Percentiles rank a stretch among this genome's conserved stretches.
phyloP scores from a whole-genome alignment of 495 filamentous ascomycete species.

The Aspergillus wentii region DNA sequence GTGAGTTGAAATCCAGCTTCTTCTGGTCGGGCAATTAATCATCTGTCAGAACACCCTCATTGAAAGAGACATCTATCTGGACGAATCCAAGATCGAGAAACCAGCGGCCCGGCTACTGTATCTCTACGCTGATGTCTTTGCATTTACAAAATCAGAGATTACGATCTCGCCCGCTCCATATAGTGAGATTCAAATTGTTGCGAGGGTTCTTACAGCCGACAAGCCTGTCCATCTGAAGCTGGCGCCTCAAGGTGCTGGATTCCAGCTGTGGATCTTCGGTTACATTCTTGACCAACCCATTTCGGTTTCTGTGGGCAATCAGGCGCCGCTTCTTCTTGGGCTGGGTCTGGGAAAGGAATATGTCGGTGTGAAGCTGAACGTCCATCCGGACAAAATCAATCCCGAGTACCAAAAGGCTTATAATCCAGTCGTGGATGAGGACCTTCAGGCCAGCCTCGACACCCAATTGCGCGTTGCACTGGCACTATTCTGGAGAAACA shows the following conservation, averaged over 20 bases:
- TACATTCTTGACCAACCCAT: constrained; percentile 2
- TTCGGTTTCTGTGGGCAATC: not conserved
- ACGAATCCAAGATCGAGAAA: not conserved
- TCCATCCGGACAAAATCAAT: not conserved
- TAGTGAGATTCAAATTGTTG: not conserved
- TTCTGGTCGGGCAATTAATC: no score
- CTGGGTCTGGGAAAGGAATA: no score
- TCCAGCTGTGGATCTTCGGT: constrained; percentile 1
- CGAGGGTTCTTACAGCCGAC: not conserved
- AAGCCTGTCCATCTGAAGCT: not conserved
- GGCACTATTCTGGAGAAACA: not conserved
- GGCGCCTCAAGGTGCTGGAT: not conserved
- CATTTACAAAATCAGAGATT: not conserved
- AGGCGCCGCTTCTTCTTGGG: no score
- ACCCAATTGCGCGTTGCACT: not conserved
- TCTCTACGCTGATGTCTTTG: constrained; percentile 1
- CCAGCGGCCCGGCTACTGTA: not conserved
- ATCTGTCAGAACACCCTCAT: not conserved
- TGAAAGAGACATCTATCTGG: not conserved
- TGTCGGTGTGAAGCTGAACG: no score
- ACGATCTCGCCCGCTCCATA: not conserved
- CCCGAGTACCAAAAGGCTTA: not conserved
- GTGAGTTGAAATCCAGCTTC: not conserved
- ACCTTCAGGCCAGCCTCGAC: not conserved
- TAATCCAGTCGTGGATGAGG: not conserved